Evolutionary conservation across 306 rosid species (phyloP).

Genomic region (Castanea mollissima): DNA sequence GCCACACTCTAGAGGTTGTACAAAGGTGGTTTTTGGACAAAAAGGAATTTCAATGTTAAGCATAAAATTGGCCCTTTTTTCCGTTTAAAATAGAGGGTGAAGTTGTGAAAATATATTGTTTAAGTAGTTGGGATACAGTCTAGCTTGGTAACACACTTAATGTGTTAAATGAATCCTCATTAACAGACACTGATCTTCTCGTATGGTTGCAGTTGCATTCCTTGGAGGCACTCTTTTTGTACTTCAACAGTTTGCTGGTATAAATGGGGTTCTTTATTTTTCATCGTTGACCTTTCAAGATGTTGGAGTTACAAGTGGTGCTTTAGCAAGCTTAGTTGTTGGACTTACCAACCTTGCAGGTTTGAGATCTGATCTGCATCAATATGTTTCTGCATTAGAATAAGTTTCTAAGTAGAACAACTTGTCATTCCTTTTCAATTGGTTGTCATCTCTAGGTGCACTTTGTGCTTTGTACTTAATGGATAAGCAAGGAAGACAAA

Average conservation of each 20-base stretch:
- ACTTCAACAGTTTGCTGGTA: constrained; percentile 90
- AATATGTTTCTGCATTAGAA: constrained; percentile 6
- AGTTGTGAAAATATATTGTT: constrained; percentile 6
- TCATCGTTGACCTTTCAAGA: constrained; percentile 84
- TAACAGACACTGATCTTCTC: constrained; percentile 19
- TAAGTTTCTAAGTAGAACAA: constrained; percentile 23
- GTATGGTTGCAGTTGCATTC: constrained; percentile 66
- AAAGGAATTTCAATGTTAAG: constrained; percentile 9
- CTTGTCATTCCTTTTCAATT: constrained; percentile 25
- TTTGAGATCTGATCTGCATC: constrained; percentile 26
- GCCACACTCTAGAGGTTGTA: constrained; percentile 92
- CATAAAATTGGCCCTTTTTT: neutral
- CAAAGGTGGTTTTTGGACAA: constrained; percentile 54
- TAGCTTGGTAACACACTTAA: constrained; percentile 3
- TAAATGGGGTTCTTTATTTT: constrained; percentile 89
- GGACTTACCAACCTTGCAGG: constrained; percentile 91
- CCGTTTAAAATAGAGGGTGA: constrained; percentile 5
- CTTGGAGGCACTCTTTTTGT: constrained; percentile 78
- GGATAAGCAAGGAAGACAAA: constrained; percentile 82
- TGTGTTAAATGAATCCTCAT: constrained; percentile 13
- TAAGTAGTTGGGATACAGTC: neutral
- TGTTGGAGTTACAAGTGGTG: constrained; percentile 71
- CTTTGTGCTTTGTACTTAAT: constrained; percentile 71
- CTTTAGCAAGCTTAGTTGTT: constrained; percentile 70
- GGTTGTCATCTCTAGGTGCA: constrained; percentile 55